phyloP scores from a whole-genome alignment of 2,329 filamentous ascomycete genomes.

The Ophiostoma fasciatum region DNA sequence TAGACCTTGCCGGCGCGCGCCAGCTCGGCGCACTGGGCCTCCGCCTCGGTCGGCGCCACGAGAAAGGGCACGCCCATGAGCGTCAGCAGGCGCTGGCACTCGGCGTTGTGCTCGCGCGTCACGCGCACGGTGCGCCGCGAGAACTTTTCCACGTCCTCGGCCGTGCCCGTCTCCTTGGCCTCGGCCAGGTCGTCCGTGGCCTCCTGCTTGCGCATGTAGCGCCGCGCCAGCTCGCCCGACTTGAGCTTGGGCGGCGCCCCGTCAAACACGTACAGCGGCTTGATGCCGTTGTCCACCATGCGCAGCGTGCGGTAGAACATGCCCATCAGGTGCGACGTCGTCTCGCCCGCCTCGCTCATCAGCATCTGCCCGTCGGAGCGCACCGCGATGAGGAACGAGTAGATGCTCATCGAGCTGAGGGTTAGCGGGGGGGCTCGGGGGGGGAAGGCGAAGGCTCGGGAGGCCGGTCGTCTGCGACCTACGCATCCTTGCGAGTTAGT shows the following conservation, averaged over 20 bases:
- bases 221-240: conserved; percentile 90
- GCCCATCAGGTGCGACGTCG: conserved; percentile 95
- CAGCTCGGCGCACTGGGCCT: conserved; percentile 87
- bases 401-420: conserved; percentile 89
- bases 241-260: conserved; percentile 95
- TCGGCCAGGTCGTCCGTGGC: conserved; percentile 83
- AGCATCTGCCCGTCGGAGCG: conserved; percentile 94
- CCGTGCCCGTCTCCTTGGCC: conserved; percentile 92
- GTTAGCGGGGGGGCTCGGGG: not conserved
- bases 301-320: conserved; percentile 98
- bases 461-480: too few relatives aligned
- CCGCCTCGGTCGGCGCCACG: conserved; percentile 88
- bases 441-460: too few relatives aligned
- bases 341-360: conserved; percentile 88
- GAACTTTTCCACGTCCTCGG: conserved; percentile 96
- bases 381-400: conserved; percentile 95
- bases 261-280: conserved; percentile 95
- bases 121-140: conserved; percentile 83
- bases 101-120: conserved; percentile 90
- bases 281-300: conserved; percentile 98
- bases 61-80: conserved; percentile 96
- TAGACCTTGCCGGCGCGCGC: conserved; percentile 90
- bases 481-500: conserved; percentile 8
- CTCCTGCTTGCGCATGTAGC: conserved; percentile 87
- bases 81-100: conserved; percentile 81